Base-by-base conservation (phyloP, 2,329 filamentous ascomycete species). In the Pyricularia grisea region DNA sequence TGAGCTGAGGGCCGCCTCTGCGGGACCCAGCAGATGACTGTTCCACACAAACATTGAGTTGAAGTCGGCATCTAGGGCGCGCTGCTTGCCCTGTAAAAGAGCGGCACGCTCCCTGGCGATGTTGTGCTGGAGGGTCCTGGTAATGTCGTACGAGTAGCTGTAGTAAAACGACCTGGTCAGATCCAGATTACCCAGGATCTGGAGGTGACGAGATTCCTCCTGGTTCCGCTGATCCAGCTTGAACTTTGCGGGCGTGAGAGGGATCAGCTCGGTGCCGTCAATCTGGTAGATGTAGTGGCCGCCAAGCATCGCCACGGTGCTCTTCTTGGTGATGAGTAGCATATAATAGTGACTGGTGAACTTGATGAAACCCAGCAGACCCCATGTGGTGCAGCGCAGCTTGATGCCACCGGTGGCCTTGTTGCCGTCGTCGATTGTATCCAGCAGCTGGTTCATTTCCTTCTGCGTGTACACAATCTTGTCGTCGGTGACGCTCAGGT, bases 1-100 rank as follows among this genome's bases (percentile, higher is more conserved):
- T 74, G 94, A 91, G 71, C 90, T 90, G 58, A 99, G 81, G 6
- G 85, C 85, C 23, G 82, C 80, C 14, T 86, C 82, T 0, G 91
- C 93, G 0, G 95, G 94, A 70, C 90, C 84, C 23, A 99, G 84
- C 4, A 99, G 84, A 78, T 97, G 92, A 73, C 92, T 88, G 74
- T 99, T 99, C 95, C 95, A 99, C 2, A 98, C 91, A 76, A 99
- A 99, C 95, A 99, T 99, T 58, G 91, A 88, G 75, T 97, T 97
- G 76, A 91, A 91, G 73, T 93, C 88, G 36, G 87, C 85, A 31
- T 85, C 82, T 60, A 84, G 82, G 7, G 85, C 83, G 31, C 87
- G 85, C 1, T 86, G 81, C 14, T 84, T 79, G 0, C 91, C 92
- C 70, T 88, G 83, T 33, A 87, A 85, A 67, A 97, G 79, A 2